A percentile compares a stretch with the other conserved stretches of the same genome.
Evolutionary conservation across 345 rosid genomes (phyloP).

Genomic region (Salix dunnii): DNA sequence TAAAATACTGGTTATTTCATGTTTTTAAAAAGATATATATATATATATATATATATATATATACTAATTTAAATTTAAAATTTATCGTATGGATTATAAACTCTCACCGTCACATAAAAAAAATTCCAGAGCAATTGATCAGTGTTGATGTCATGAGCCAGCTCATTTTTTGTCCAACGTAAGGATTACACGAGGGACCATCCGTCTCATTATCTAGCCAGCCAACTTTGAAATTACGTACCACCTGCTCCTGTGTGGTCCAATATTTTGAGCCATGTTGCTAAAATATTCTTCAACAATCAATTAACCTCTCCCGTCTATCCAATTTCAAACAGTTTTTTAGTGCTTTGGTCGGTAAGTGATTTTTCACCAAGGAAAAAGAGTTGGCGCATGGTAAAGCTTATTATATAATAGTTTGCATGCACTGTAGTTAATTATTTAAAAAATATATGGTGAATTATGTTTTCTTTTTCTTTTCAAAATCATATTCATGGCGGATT

Average conservation of each 20-base stretch:
- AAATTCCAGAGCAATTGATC: neutral
- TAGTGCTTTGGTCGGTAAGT: neutral
- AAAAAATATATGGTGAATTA: neutral
- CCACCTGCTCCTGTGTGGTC: no score
- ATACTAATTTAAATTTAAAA: no score
- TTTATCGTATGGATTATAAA: no score
- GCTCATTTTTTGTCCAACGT: conserved; percentile 1
- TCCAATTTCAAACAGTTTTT: neutral
- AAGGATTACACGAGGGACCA: neutral
- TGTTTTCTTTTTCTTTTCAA: neutral
- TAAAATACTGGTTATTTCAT: no score
- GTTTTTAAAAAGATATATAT: no score
- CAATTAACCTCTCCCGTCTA: no score
- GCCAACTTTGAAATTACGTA: neutral
- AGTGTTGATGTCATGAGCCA: neutral
- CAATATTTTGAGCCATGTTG: neutral
- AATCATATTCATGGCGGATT: neutral
- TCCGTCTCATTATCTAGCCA: neutral
- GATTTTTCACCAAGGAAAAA: neutral
- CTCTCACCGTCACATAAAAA: no score
- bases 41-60: no score
- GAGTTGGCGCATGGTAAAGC: neutral
- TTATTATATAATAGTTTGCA: neutral
- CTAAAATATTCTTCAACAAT: no score
- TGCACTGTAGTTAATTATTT: neutral